Conservation (phyloP, 2,329 filamentous ascomycete genomes). For the Xylariaceae sp. region DNA sequence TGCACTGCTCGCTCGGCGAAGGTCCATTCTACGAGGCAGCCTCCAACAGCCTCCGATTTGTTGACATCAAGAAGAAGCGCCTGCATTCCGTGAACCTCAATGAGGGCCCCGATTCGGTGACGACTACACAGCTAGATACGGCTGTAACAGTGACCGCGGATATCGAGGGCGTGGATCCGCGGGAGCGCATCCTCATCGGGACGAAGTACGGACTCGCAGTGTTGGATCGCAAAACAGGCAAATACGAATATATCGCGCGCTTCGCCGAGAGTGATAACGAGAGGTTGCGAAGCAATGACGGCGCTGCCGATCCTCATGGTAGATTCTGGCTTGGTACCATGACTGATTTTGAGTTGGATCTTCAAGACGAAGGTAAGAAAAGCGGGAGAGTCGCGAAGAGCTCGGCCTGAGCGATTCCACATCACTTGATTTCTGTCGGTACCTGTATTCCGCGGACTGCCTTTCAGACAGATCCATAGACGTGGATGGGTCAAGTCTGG, state of each 20-base stretch:
- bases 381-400: background rate
- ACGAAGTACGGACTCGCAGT: conserved; percentile 81
- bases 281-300: conserved; percentile 72
- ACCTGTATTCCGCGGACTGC: no score
- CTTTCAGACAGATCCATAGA: background rate
- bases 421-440: background rate
- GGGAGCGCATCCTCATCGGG: conserved; percentile 67
- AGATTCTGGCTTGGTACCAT: conserved; percentile 84
- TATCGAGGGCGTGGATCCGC: conserved; percentile 61
- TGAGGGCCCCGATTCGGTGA: conserved; percentile 58
- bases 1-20: conserved; percentile 66
- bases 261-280: conserved; percentile 45
- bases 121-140: conserved; percentile 55
- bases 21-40: conserved; percentile 68
- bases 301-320: conserved; percentile 73
- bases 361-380: conserved; percentile 54
- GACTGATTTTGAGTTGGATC: conserved; percentile 64
- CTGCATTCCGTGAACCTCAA: conserved; percentile 67
- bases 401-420: background rate
- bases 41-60: conserved; percentile 66
- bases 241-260: conserved; percentile 50
- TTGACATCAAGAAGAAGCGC: conserved; percentile 77
- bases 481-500: background rate
- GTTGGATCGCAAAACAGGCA: conserved; percentile 59
- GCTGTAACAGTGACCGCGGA: conserved; percentile 69